A percentile compares a stretch with the other conserved stretches of the same genome.
These are phyloP conservation scores for Daldinia bambusicola DNA, from an alignment of 495 filamentous ascomycete species.

Conservation along the genomic window DNA sequence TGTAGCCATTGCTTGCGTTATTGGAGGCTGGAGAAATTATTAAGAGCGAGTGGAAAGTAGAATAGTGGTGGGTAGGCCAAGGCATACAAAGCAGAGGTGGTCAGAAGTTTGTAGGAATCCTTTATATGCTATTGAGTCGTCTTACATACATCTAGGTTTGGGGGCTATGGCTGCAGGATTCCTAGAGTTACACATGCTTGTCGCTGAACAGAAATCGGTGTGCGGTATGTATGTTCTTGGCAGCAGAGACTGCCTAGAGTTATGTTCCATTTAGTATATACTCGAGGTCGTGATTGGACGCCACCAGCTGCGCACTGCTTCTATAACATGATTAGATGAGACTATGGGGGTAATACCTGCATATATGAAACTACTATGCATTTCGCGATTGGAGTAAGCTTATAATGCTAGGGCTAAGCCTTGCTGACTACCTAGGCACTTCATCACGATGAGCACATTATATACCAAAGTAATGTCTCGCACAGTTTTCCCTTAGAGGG, in stretches of 20 bases:
- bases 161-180: conserved; percentile 12
- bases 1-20: conserved; percentile 12
- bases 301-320: conserved; percentile 19
- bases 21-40: neutral
- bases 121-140: conserved; percentile 22
- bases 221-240: conserved; percentile 14
- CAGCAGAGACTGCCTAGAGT: conserved; percentile 25
- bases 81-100: neutral
- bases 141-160: neutral
- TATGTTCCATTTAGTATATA: conserved; percentile 15
- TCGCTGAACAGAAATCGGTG: conserved; percentile 6
- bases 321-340: neutral
- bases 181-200: neutral
- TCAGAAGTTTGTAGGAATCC: neutral
- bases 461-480: neutral
- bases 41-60: neutral
- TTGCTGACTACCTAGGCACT: neutral
- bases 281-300: conserved; percentile 22
- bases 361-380: neutral
- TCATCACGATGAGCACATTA: neutral
- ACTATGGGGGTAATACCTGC: neutral
- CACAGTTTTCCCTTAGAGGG: neutral
- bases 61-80: neutral
- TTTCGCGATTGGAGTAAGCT: neutral
- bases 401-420: neutral